phyloP scores from a whole-genome alignment of 441 rosid genomes.

The Erodium chrysanthum region DNA sequence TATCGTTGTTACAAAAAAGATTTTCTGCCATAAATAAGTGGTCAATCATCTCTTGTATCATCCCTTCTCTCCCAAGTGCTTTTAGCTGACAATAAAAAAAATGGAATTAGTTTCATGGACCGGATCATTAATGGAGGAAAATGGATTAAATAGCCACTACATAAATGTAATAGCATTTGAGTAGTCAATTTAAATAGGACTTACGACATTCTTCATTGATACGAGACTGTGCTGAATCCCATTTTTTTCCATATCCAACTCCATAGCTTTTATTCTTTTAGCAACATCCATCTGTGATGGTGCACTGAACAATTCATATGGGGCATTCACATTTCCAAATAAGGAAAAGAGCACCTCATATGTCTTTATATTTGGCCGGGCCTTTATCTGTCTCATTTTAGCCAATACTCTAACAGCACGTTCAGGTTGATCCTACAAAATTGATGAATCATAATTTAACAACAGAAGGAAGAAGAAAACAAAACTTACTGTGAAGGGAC shows the following conservation, averaged over 20 bases:
- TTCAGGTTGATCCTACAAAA: slow-evolving; percentile 70
- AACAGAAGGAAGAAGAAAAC: not conserved
- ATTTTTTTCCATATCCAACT: slow-evolving; percentile 61
- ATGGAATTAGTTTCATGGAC: slow-evolving; percentile 9
- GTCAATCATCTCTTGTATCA: slow-evolving; percentile 48
- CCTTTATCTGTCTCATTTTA: slow-evolving; percentile 53
- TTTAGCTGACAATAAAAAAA: slow-evolving; percentile 41
- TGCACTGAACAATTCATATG: slow-evolving; percentile 53
- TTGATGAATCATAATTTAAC: slow-evolving; percentile 17
- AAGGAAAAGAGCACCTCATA: slow-evolving; percentile 64
- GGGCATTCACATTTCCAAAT: slow-evolving; percentile 66
- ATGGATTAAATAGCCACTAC: not conserved
- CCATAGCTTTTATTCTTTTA: slow-evolving; percentile 64
- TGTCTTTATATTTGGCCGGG: slow-evolving; percentile 54
- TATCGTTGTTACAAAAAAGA: slow-evolving; percentile 27
- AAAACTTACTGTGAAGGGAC: not conserved
- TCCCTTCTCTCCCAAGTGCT: slow-evolving; percentile 74
- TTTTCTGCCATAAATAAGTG: slow-evolving; percentile 45
- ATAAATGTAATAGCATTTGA: not conserved
- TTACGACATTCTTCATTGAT: slow-evolving; percentile 66
- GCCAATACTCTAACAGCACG: slow-evolving; percentile 55
- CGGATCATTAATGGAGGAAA: not conserved
- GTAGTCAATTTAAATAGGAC: slow-evolving; percentile 7
- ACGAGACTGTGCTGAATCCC: slow-evolving; percentile 52
- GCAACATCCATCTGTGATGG: slow-evolving; percentile 45